Evolutionary conservation across 768 basidiomycete species (phyloP).

Genomic region (Lactifluus volemus): DNA sequence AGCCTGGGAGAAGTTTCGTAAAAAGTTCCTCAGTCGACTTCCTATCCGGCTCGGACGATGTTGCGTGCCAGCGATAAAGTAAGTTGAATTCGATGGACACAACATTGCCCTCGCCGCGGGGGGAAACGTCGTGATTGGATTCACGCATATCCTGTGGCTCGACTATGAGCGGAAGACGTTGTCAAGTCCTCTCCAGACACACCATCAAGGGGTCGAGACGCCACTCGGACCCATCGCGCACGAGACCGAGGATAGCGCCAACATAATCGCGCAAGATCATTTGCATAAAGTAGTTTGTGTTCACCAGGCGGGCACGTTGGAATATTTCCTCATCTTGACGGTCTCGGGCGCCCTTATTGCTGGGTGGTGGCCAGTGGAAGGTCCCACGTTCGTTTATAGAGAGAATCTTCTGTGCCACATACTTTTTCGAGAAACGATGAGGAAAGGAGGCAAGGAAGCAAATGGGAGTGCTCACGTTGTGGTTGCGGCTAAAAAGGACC

Average conservation of each 20-base stretch:
- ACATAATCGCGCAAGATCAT: slow-evolving; percentile 68
- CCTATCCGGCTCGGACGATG: slow-evolving; percentile 6
- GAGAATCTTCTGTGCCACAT: slow-evolving; percentile 55
- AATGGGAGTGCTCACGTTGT: slow-evolving; percentile 43
- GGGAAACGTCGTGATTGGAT: slow-evolving; percentile 40
- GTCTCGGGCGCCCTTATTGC: slow-evolving; percentile 18
- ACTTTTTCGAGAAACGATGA: slow-evolving; percentile 33
- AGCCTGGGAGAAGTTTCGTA: background rate
- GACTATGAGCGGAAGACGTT: background rate
- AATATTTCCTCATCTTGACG: slow-evolving; percentile 73
- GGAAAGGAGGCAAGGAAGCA: background rate
- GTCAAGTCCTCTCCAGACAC: slow-evolving; percentile 2
- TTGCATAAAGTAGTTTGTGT: slow-evolving; percentile 63
- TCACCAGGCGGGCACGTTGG: slow-evolving; percentile 62
- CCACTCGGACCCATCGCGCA: slow-evolving; percentile 56
- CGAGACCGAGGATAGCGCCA: slow-evolving; percentile 61
- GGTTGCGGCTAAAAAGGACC: slow-evolving; percentile 62
- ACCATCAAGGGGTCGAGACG: slow-evolving; percentile 61
- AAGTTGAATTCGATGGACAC: slow-evolving; percentile 70
- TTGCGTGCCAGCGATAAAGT: slow-evolving; percentile 31
- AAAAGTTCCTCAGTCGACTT: slow-evolving; percentile 5
- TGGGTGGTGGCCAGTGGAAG: slow-evolving; percentile 27
- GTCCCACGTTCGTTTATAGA: slow-evolving; percentile 57
- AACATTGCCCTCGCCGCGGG: slow-evolving; percentile 66
- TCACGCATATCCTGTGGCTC: slow-evolving; percentile 40